These are phyloP conservation scores for Candida railenensis DNA, from an alignment of 805 yeast species.

Conservation along the genomic window DNA sequence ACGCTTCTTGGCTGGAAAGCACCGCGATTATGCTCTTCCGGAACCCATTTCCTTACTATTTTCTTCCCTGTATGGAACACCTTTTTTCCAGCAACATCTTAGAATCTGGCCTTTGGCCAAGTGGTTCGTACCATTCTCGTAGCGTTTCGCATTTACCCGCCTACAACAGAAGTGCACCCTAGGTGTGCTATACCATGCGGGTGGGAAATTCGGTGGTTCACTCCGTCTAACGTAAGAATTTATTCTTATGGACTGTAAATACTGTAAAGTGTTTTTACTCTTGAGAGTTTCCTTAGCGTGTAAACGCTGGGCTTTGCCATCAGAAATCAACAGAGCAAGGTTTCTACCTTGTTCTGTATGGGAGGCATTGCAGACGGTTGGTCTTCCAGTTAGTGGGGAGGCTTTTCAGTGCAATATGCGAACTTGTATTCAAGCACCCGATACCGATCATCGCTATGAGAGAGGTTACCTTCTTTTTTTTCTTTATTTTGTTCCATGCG, in stretches of 20 bases:
- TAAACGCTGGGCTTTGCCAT: constrained; percentile 59
- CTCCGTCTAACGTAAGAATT: constrained; percentile 40
- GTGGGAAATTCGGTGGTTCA: constrained; percentile 69
- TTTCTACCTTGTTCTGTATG: constrained; percentile 33
- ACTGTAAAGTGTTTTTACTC: constrained; percentile 35
- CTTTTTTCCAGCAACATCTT: not conserved
- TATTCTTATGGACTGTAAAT: constrained; percentile 9
- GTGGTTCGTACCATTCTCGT: constrained; percentile 37
- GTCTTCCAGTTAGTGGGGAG: constrained; percentile 32
- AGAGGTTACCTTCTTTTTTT: constrained; percentile 25
- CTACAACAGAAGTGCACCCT: constrained; percentile 21
- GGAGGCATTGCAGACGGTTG: constrained; percentile 62
- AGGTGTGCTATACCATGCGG: constrained; percentile 23
- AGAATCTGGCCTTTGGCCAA: constrained; percentile 14
- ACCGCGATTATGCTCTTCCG: too few relatives aligned
- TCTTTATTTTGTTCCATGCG: constrained; percentile 1
- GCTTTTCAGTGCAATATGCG: constrained; percentile 64
- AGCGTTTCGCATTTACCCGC: constrained; percentile 50
- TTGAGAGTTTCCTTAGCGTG: constrained; percentile 58
- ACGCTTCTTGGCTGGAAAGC: too few relatives aligned
- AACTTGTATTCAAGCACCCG: constrained; percentile 50
- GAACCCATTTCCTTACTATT: too few relatives aligned
- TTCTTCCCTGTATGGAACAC: not conserved
- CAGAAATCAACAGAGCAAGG: constrained; percentile 41
- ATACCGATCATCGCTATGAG: constrained; percentile 61